A percentile compares a stretch with the other conserved stretches of the same genome.
These are phyloP conservation scores for Curvularia verruculosa DNA, from an alignment of 2,329 filamentous ascomycete species.

Conservation along the genomic window DNA sequence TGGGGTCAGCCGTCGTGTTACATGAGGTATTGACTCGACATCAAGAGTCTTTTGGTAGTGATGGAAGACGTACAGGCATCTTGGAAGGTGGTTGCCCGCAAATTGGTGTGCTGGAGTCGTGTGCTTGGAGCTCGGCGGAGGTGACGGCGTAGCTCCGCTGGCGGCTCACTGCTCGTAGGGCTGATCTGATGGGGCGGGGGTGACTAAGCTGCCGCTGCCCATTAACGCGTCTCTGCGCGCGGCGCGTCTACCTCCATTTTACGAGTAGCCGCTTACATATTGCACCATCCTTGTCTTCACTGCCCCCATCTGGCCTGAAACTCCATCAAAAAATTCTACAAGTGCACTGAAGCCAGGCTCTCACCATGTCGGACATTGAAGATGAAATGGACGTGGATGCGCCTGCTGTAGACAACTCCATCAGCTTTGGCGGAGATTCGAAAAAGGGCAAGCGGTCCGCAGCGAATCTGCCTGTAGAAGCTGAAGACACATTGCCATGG, in stretches of 20 bases:
- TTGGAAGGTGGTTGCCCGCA: slow-evolving; percentile 36
- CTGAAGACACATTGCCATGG: slow-evolving; percentile 94
- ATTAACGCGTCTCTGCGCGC: slow-evolving; percentile 44
- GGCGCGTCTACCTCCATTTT: slow-evolving; percentile 23
- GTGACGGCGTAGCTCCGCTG: slow-evolving; percentile 39
- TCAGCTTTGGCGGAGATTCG: slow-evolving; percentile 76
- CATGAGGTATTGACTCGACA: neutral
- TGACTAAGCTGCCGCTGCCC: slow-evolving; percentile 39
- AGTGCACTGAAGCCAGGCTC: neutral
- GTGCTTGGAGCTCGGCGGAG: slow-evolving; percentile 32
- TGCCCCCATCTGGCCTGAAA: neutral
- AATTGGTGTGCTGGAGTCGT: slow-evolving; percentile 24
- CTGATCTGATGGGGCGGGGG: slow-evolving; percentile 44
- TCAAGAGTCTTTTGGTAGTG: neutral
- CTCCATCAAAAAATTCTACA: accelerated
- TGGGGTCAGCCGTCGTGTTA: slow-evolving; percentile 20
- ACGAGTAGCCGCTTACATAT: neutral
- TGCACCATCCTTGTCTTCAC: neutral
- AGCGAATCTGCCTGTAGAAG: slow-evolving; percentile 91
- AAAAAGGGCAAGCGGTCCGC: slow-evolving; percentile 90
- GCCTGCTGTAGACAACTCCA: slow-evolving; percentile 56
- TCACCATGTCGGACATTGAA: slow-evolving; percentile 63
- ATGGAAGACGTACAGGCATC: slow-evolving; percentile 54
- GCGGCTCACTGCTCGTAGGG: slow-evolving; percentile 39
- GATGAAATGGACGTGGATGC: slow-evolving; percentile 72